These are phyloP conservation scores for Amanita brunnescens DNA, from an alignment of 768 basidiomycete species.

Conservation along the genomic window DNA sequence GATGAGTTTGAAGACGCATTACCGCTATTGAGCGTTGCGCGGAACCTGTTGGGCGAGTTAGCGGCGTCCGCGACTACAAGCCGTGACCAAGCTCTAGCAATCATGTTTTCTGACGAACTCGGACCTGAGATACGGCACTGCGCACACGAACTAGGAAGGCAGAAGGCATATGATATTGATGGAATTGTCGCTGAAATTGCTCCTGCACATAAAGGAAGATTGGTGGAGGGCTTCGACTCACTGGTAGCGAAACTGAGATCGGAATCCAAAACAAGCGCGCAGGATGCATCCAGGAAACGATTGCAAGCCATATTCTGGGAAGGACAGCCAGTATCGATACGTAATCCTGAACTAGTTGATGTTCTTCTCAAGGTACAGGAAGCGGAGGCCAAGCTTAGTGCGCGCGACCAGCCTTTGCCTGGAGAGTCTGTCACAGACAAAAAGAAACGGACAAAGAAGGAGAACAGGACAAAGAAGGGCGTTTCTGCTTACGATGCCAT, in stretches of 20 bases:
- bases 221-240: constrained; percentile 55
- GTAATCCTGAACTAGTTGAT: constrained; percentile 88
- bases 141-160: constrained; percentile 78
- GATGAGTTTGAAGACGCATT: constrained; percentile 72
- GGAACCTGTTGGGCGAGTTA: constrained; percentile 61
- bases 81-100: constrained; percentile 81
- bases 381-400: constrained; percentile 52
- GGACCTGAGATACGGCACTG: constrained; percentile 89
- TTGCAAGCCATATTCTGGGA: constrained; percentile 69
- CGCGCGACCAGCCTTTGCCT: constrained; percentile 21
- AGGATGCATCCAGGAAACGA: constrained; percentile 38
- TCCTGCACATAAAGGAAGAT: constrained; percentile 41
- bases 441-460: constrained; percentile 18
- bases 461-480: constrained; percentile 50
- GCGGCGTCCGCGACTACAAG: constrained; percentile 57
- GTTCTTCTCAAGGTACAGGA: constrained; percentile 78
- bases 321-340: constrained; percentile 71
- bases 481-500: constrained; percentile 86
- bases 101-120: constrained; percentile 77
- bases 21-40: constrained; percentile 70
- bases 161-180: constrained; percentile 75
- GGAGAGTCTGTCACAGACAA: constrained; percentile 19
- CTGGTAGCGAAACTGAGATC: constrained; percentile 43
- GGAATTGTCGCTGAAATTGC: constrained; percentile 61
- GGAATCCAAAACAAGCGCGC: constrained; percentile 28